Conservation (phyloP, 106 monocot genomes). For the Phalaenopsis aphrodite region DNA sequence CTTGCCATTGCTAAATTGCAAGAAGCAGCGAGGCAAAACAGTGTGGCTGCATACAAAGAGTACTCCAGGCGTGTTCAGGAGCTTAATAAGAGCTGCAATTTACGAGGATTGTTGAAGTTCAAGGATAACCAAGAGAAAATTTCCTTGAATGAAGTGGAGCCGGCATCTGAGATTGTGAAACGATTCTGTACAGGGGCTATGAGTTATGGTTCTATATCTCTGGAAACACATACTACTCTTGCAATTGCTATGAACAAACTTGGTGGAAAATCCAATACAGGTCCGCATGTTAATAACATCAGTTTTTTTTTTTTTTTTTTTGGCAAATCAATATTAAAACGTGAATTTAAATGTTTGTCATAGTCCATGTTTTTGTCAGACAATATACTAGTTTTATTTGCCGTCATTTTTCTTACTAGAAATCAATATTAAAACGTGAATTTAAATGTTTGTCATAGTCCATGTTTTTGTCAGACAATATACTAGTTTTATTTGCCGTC, state of each 20-base stretch:
- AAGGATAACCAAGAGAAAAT: conserved; percentile 62
- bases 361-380: background rate
- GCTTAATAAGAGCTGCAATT: conserved; percentile 85
- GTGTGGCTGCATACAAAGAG: conserved; percentile 90
- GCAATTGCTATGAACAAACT: conserved; percentile 95
- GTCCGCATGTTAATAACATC: conserved; percentile 24
- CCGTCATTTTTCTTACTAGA: background rate
- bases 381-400: background rate
- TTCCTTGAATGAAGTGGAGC: conserved; percentile 84
- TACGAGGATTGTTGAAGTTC: conserved; percentile 93
- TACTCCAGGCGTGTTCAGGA: conserved; percentile 83
- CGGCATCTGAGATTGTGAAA: conserved; percentile 89
- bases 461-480: background rate
- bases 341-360: background rate
- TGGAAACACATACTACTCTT: conserved; percentile 94
- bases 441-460: background rate
- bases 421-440: no score
- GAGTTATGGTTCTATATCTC: conserved; percentile 98
- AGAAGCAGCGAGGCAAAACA: conserved; percentile 90
- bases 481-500: background rate
- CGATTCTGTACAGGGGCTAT: conserved; percentile 95
- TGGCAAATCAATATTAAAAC: background rate
- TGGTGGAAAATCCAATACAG: conserved; percentile 99
- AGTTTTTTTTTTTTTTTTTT: background rate
- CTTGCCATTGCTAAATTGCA: conserved; percentile 97